A percentile compares a stretch with the other conserved stretches of the same genome.
phyloP scores from a whole-genome alignment of 129 eudicot species.

The Rutidosis leptorrhynchoides region DNA sequence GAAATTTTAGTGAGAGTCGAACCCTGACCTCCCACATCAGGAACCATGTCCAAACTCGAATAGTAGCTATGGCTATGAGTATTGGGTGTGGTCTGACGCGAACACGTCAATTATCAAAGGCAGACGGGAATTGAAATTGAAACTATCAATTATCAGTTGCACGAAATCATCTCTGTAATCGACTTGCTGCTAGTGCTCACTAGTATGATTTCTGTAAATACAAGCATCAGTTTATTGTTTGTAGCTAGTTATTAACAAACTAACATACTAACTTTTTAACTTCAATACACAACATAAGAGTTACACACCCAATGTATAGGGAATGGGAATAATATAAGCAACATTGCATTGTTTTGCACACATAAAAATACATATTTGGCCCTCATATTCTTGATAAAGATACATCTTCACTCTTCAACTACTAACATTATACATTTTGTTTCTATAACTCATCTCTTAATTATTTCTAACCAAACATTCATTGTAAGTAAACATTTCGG shows the following conservation, averaged over 20 bases:
- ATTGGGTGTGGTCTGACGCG: too few relatives aligned
- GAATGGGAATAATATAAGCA: neutral
- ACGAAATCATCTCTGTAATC: neutral
- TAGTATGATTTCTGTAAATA: neutral
- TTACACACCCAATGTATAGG: neutral
- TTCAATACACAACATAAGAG: neutral
- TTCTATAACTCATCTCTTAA: neutral
- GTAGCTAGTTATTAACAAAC: neutral
- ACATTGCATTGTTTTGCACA: neutral
- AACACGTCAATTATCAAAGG: too few relatives aligned
- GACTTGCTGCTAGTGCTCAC: neutral
- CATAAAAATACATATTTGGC: constrained; percentile 8
- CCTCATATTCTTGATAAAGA: constrained; percentile 22
- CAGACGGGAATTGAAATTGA: too few relatives aligned
- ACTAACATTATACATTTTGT: neutral
- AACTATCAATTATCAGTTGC: too few relatives aligned
- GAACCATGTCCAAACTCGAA: too few relatives aligned
- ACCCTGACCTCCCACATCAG: too few relatives aligned
- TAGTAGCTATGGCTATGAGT: too few relatives aligned
- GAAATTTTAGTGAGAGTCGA: too few relatives aligned
- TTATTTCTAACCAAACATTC: neutral
- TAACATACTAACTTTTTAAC: neutral
- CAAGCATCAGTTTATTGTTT: neutral
- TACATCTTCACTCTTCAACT: constrained; percentile 18
- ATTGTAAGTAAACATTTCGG: neutral